Conservation (phyloP, 1,284 basidiomycete species). For the Heliocybe sulcata region DNA sequence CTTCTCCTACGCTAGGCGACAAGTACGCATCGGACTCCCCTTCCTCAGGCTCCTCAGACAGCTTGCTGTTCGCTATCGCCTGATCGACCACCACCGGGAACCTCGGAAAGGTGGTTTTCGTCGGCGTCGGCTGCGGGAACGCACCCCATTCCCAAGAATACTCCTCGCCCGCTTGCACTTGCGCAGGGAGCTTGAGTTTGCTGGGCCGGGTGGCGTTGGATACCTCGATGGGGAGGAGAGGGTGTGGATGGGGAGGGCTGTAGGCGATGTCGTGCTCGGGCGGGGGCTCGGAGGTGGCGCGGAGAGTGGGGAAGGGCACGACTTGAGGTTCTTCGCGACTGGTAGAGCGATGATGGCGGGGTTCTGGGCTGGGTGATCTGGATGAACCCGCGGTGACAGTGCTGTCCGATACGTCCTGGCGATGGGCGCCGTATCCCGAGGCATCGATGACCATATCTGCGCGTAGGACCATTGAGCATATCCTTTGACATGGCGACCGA, state of each 20-base stretch:
- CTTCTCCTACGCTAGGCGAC: slow-evolving; percentile 3
- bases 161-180: slow-evolving; percentile 40
- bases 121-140: slow-evolving; percentile 73
- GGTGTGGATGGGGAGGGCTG: slow-evolving; percentile 12
- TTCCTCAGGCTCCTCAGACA: slow-evolving; percentile 7
- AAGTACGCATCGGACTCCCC: not conserved
- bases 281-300: slow-evolving; percentile 53
- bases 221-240: slow-evolving; percentile 9
- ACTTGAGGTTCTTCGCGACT: slow-evolving; percentile 7
- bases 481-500: not conserved
- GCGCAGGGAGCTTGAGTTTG: slow-evolving; percentile 1
- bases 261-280: slow-evolving; percentile 27
- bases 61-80: slow-evolving; percentile 5
- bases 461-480: not conserved
- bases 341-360: not conserved
- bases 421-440: slow-evolving; percentile 56
- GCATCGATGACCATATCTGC: slow-evolving; percentile 59
- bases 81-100: slow-evolving; percentile 1
- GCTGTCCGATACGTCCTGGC: slow-evolving; percentile 30
- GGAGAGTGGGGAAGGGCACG: slow-evolving; percentile 31
- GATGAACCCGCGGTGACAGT: slow-evolving; percentile 23
- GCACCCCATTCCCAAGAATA: slow-evolving; percentile 86
- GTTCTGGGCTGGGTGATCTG: slow-evolving; percentile 2
- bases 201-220: slow-evolving; percentile 3
- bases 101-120: slow-evolving; percentile 41